phyloP scores from a whole-genome alignment of 805 yeast genomes.

The Candida golubevii region DNA sequence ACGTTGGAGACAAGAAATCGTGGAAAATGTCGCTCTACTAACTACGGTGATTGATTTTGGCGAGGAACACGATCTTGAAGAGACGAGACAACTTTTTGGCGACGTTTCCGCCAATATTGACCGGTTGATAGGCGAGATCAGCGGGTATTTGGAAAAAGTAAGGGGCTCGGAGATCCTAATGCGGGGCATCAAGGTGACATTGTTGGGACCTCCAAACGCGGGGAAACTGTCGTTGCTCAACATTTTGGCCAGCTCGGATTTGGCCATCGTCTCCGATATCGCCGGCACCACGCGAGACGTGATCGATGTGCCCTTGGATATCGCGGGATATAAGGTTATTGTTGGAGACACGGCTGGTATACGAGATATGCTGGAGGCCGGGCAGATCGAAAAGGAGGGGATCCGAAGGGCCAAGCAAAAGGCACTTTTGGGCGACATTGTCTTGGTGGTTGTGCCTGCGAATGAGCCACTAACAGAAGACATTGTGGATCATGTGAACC shows the following conservation, averaged over 20 bases:
- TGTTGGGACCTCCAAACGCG: constrained; percentile 93
- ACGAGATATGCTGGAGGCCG: constrained; percentile 44
- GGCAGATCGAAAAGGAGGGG: constrained; percentile 72
- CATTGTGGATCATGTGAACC: constrained; percentile 35
- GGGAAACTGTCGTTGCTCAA: constrained; percentile 90
- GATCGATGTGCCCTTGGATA: constrained; percentile 74
- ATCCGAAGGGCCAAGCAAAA: constrained; percentile 68
- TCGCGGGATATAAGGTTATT: constrained; percentile 78
- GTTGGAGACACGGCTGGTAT: constrained; percentile 94
- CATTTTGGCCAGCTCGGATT: constrained; percentile 67
- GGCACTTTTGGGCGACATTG: constrained; percentile 60
- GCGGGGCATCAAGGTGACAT: constrained; percentile 66
- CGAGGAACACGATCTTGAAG: constrained; percentile 83
- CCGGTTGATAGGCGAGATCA: constrained; percentile 43
- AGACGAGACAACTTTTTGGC: constrained; percentile 49
- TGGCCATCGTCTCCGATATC: constrained; percentile 84
- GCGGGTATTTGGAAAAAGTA: constrained; percentile 41
- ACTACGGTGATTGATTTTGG: constrained; percentile 94
- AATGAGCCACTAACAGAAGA: constrained; percentile 29
- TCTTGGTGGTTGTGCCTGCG: constrained; percentile 57
- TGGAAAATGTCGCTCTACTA: constrained; percentile 65
- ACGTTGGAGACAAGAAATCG: constrained; percentile 63
- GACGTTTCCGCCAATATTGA: constrained; percentile 44
- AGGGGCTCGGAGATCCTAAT: constrained; percentile 58
- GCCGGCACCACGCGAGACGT: constrained; percentile 95